Evolutionary conservation across 768 basidiomycete genomes (phyloP).

Genomic region (Leccinum boreale): DNA sequence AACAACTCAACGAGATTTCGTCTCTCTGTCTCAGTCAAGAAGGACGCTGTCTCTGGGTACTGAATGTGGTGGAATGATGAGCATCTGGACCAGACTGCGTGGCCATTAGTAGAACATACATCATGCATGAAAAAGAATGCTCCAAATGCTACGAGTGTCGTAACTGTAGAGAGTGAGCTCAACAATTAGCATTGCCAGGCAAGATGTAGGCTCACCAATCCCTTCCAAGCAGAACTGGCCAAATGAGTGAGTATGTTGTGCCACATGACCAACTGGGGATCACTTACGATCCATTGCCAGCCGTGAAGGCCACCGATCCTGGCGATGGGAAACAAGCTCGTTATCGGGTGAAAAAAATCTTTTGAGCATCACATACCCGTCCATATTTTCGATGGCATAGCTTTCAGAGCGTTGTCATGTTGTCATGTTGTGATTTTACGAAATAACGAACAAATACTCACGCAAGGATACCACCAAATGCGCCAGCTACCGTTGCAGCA

Average conservation of each 20-base stretch:
- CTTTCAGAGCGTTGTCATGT: conserved; percentile 15
- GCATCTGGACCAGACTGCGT: not conserved
- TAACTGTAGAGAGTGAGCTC: conserved; percentile 14
- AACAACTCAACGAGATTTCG: conserved; percentile 31
- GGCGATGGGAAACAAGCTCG: not conserved
- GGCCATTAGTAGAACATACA: conserved; percentile 26
- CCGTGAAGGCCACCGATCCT: conserved; percentile 32
- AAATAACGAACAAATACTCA: conserved; percentile 22
- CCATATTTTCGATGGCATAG: conserved; percentile 33
- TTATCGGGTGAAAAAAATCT: not conserved
- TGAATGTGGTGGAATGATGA: conserved; percentile 11
- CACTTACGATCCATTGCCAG: conserved; percentile 38
- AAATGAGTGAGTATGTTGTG: conserved; percentile 6
- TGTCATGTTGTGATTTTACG: not conserved
- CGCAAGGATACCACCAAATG: conserved; percentile 49
- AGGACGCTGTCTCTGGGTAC: conserved; percentile 56
- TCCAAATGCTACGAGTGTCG: conserved; percentile 13
- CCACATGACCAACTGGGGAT: not conserved
- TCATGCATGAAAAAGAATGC: conserved; percentile 54
- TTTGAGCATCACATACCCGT: conserved; percentile 31
- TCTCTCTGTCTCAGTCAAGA: conserved; percentile 44
- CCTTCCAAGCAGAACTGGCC: conserved; percentile 32
- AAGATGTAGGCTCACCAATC: conserved; percentile 12
- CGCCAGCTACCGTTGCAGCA: conserved; percentile 54
- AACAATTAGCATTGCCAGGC: not conserved